Evolutionary conservation across 306 rosid genomes (phyloP).

Genomic region (Pueraria montana): DNA sequence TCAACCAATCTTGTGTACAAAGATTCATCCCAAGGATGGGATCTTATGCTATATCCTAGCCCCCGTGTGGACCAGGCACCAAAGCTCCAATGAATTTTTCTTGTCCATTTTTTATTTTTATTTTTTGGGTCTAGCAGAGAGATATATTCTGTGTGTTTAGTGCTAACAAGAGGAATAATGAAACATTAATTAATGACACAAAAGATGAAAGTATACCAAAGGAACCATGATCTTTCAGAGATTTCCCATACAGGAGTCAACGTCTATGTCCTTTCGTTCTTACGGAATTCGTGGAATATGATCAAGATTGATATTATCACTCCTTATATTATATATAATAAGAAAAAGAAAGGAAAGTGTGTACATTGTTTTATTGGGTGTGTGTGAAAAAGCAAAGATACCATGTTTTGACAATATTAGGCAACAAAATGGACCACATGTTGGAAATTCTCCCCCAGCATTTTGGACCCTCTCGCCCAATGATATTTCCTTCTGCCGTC

Average conservation of each 20-base stretch:
- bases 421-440: constrained; percentile 25
- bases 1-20: not conserved
- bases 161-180: constrained; percentile 22
- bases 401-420: not conserved
- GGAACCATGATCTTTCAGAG: not conserved
- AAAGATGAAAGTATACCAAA: constrained; percentile 4
- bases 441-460: not conserved
- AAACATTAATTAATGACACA: not conserved
- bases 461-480: not conserved
- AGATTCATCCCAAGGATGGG: not conserved
- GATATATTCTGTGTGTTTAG: constrained; percentile 19
- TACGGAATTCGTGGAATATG: not conserved
- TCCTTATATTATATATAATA: not conserved
- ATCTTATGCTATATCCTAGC: constrained; percentile 6
- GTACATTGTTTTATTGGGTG: not conserved
- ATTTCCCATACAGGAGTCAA: constrained; percentile 9
- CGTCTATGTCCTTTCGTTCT: constrained; percentile 12
- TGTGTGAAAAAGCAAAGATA: constrained; percentile 31
- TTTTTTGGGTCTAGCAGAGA: not conserved
- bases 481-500: no score
- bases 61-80: not conserved
- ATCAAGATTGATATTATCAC: not conserved
- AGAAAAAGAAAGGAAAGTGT: not conserved
- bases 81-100: not conserved
- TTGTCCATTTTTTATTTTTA: not conserved